Conservation (phyloP, 1,284 basidiomycete genomes). For the Cystobasidium sp. region DNA sequence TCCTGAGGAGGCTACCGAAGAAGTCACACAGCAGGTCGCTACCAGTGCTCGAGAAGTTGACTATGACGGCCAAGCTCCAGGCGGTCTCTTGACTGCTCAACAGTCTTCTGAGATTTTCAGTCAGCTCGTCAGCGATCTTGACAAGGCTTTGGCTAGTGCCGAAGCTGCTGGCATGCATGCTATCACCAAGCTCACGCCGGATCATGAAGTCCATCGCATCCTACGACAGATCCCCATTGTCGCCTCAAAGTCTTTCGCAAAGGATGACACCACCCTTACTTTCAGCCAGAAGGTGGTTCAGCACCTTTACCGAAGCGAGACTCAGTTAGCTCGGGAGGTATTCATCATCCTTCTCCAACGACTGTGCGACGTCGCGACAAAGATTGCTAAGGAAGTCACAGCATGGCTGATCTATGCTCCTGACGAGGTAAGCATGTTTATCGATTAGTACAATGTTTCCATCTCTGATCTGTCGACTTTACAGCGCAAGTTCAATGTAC, state of each 20-base stretch:
- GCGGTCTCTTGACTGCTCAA: constrained; percentile 46
- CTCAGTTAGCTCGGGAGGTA: constrained; percentile 82
- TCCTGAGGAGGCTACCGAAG: constrained; percentile 24
- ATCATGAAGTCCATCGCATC: constrained; percentile 82
- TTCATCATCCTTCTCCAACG: constrained; percentile 87
- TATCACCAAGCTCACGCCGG: constrained; percentile 71
- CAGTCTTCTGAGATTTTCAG: constrained; percentile 57
- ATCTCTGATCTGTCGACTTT: constrained; percentile 3
- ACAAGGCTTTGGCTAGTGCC: constrained; percentile 70
- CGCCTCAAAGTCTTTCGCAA: constrained; percentile 75
- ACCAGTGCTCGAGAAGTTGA: background rate
- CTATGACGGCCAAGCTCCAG: constrained; percentile 37
- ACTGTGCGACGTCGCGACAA: constrained; percentile 84
- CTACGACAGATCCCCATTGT: constrained; percentile 80
- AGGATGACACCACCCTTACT: constrained; percentile 81
- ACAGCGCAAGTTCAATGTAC: constrained; percentile 92
- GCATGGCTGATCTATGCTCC: constrained; percentile 97
- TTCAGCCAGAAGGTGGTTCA: constrained; percentile 96
- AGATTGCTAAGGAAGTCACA: constrained; percentile 94
- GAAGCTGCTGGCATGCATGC: constrained; percentile 58
- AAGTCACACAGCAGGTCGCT: constrained; percentile 32
- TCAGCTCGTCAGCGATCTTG: constrained; percentile 73
- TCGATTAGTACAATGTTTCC: background rate
- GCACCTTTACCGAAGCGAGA: constrained; percentile 80
- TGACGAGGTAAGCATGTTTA: constrained; percentile 72